Evolutionary conservation across 371 early-diverging fungal species (phyloP).

Genomic region (Rhizomucor miehei): DNA sequence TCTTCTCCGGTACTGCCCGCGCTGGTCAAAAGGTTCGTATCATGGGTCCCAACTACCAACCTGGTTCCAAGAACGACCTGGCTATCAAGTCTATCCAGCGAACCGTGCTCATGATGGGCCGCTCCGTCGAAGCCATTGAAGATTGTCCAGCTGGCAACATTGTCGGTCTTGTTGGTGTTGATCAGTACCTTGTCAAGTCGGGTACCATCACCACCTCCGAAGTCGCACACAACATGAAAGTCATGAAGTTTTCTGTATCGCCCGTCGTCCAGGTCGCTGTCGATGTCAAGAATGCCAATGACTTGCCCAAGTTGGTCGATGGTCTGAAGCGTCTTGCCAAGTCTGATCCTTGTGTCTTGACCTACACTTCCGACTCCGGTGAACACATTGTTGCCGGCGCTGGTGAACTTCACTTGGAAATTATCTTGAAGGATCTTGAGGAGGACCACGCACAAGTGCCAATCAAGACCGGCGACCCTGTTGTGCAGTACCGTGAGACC

Average conservation of each 20-base stretch:
- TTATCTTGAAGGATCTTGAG: constrained; percentile 99
- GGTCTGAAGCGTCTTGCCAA: constrained; percentile 99
- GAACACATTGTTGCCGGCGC: constrained; percentile 99
- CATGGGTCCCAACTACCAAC: constrained; percentile 97
- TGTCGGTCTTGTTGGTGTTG: constrained; percentile 99
- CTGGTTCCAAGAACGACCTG: constrained; percentile 92
- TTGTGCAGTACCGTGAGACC: constrained; percentile 96
- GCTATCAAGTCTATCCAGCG: constrained; percentile 95
- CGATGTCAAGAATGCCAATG: constrained; percentile 96
- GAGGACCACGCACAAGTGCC: constrained; percentile 98
- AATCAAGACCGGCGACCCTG: constrained; percentile 90
- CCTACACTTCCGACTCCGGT: constrained; percentile 90
- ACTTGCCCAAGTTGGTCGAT: constrained; percentile 98
- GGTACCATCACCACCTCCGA: constrained; percentile 98
- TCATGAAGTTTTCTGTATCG: constrained; percentile 99
- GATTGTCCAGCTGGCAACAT: constrained; percentile 99
- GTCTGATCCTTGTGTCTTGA: constrained; percentile 96
- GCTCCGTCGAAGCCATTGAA: constrained; percentile 95
- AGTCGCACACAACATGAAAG: constrained; percentile 97
- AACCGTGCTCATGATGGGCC: constrained; percentile 99
- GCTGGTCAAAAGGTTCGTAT: constrained; percentile 99
- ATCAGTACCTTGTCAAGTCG: constrained; percentile 99
- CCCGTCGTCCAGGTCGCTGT: constrained; percentile 99
- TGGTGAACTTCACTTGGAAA: constrained; percentile 99
- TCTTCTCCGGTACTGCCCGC: constrained; percentile 98